Conservation (phyloP, 2,329 filamentous ascomycete genomes). For the Beauveria bassiana region DNA sequence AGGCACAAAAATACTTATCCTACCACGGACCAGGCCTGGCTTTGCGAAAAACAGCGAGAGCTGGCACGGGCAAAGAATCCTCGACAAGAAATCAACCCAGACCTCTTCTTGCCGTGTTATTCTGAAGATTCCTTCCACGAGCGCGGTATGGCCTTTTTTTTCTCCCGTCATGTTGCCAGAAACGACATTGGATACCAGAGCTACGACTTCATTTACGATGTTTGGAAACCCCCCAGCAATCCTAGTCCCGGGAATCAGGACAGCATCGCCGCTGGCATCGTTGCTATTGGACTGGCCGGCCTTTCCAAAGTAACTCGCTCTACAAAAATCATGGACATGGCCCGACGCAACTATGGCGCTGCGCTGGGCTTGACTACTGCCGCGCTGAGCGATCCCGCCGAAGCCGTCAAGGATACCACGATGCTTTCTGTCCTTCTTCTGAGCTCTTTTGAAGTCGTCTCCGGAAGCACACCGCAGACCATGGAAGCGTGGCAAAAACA, state of each 20-base stretch:
- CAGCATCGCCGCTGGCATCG: conserved; percentile 43
- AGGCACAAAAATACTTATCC: background rate
- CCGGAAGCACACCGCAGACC: conserved; percentile 37
- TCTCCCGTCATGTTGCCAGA: conserved; percentile 41
- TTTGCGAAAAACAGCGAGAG: background rate
- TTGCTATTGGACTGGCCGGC: conserved; percentile 46
- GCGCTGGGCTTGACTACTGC: conserved; percentile 43
- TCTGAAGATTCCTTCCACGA: conserved; percentile 28
- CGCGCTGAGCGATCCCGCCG: conserved; percentile 37
- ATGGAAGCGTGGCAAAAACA: conserved; percentile 46
- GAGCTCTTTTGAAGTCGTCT: conserved; percentile 46
- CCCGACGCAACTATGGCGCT: conserved; percentile 42
- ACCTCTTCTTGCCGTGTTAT: conserved; percentile 3
- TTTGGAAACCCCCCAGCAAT: conserved; percentile 39
- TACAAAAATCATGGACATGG: conserved; percentile 35
- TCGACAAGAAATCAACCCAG: background rate
- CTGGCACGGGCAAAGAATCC: background rate
- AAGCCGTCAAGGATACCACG: conserved; percentile 40
- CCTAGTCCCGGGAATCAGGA: conserved; percentile 29
- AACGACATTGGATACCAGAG: conserved; percentile 40
- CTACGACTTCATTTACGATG: conserved; percentile 45
- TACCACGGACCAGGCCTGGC: background rate
- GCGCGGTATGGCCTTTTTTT: conserved; percentile 41
- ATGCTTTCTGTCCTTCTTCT: conserved; percentile 48
- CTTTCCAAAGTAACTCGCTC: conserved; percentile 38